These are phyloP conservation scores for Trichoderma guizhouense DNA, from an alignment of 2,329 filamentous ascomycete genomes.

Conservation along the genomic window DNA sequence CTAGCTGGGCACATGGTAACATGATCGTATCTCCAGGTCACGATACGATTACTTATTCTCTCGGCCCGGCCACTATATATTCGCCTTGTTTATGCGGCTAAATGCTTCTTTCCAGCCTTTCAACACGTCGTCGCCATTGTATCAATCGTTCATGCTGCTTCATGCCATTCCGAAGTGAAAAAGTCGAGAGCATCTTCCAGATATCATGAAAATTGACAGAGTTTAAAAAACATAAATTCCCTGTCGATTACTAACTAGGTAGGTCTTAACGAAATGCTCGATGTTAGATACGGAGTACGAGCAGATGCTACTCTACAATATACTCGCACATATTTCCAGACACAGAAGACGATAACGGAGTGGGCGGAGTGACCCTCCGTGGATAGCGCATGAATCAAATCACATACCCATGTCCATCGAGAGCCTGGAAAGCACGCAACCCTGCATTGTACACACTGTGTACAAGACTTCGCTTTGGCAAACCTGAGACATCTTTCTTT, in stretches of 20 bases:
- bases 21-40: neutral
- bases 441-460: neutral
- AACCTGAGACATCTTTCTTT: neutral
- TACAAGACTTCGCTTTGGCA: neutral
- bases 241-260: neutral
- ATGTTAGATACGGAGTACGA: neutral
- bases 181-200: neutral
- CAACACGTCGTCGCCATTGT: neutral
- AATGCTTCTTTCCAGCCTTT: neutral
- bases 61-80: neutral
- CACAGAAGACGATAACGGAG: neutral
- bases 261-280: neutral
- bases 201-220: neutral
- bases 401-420: neutral
- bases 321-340: neutral
- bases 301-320: neutral
- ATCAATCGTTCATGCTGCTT: neutral
- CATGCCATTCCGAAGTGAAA: neutral
- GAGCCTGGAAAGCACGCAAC: neutral
- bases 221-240: neutral
- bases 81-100: neutral
- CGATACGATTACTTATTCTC: neutral
- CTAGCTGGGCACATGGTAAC: neutral
- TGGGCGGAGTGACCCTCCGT: neutral
- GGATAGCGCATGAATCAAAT: constrained; percentile 1